phyloP scores from a whole-genome alignment of 164 flowering plant genomes.

The Stephania cephalantha region DNA sequence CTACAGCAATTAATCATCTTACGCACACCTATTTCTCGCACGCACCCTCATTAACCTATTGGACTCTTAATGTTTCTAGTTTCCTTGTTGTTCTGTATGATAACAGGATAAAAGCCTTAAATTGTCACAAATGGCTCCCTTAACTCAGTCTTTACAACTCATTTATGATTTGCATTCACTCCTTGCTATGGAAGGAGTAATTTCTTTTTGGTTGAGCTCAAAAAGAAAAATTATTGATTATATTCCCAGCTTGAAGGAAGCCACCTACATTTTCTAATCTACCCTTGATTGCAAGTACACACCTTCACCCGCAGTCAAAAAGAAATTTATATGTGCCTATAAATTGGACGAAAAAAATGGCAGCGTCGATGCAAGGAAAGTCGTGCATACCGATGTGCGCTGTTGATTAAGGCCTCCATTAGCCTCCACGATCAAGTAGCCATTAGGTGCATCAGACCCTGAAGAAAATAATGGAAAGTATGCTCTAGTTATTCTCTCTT shows the following conservation, averaged over 20 bases:
- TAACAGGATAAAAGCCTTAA: too few relatives aligned
- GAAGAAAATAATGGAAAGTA: slow-evolving; percentile 18
- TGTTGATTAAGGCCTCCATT: slow-evolving; percentile 98
- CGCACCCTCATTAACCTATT: too few relatives aligned
- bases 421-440: slow-evolving; percentile 80
- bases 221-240: not conserved
- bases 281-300: not conserved
- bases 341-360: not conserved
- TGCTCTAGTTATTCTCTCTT: not conserved
- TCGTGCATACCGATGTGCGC: slow-evolving; percentile 67
- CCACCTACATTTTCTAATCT: not conserved
- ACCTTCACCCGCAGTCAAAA: not conserved
- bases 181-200: too few relatives aligned
- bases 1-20: too few relatives aligned
- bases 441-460: slow-evolving; percentile 34
- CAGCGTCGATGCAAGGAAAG: not conserved
- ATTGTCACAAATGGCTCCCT: too few relatives aligned
- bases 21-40: too few relatives aligned
- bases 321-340: not conserved
- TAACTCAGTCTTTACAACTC: too few relatives aligned
- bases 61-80: too few relatives aligned
- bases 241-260: not conserved
- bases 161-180: too few relatives aligned
- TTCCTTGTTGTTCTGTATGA: too few relatives aligned
- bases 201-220: too few relatives aligned